Evolutionary conservation across 1,284 basidiomycete genomes (phyloP), one percentile per base, ranked within the genome.

Genomic region (Leccinum insigne): DNA sequence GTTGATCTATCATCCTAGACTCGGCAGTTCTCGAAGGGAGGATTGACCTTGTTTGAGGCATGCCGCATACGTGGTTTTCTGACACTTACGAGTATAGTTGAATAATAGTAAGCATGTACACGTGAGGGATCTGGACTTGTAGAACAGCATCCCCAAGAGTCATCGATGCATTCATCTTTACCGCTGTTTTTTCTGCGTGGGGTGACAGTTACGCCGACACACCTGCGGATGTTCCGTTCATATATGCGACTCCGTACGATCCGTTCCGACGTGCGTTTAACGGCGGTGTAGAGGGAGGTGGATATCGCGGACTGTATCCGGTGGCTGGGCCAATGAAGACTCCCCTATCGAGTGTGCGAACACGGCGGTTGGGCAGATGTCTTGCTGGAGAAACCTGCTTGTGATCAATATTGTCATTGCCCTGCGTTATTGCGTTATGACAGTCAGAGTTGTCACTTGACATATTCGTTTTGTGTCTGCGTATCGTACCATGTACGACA

Each of bases 281-380:
- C 38, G 63, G 59, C 21, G 35, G 65, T 42, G 29, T 38, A 3
- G 57, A 68, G 6, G 40, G 38, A 40, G 47, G 18, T 23, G 61
- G 49, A 42, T 13, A 29, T n/a, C 64, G 59, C n/a, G 38, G 63
- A 16, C 16, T 56, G 52, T 68, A 74, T 61, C 66, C 60, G 2
- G 57, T 65, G 62, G 56, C 57, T 58, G 64, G 14, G n/a, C 62
- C 58, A 23, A 66, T 47, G 10, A 65, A 44, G 58, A 69, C 61
- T 8, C 57, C 56, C 59, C 35, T 13, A 52, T 23, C 13, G 35
- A 54, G 59, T 10, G 6, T 9, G 61, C 66, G 70, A 63, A 54
- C 13, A n/a, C 64, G 68, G 14, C 71, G 68, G 44, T 73, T 77
- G 57, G 67, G 65, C 16, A 71, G 74, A 54, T 69, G 67, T 29